Evolutionary conservation across 106 monocot genomes (phyloP).

Genomic region (Narthecium ossifragum): DNA sequence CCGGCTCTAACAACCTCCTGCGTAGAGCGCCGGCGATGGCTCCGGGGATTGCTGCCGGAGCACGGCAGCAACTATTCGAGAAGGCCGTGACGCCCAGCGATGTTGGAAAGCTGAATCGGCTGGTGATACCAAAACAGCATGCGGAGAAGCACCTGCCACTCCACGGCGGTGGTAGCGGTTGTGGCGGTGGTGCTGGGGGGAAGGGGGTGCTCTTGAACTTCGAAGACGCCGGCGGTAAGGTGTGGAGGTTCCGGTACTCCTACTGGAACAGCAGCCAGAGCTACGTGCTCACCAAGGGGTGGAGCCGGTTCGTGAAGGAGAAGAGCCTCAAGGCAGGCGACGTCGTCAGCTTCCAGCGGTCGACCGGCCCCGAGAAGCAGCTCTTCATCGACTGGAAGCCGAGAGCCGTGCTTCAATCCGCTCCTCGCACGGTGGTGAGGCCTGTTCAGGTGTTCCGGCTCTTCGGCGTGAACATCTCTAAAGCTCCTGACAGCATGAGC

Average conservation of each 20-base stretch:
- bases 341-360: conserved; percentile 23
- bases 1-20: too few species aligned
- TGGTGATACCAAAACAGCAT: conserved; percentile 50
- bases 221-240: conserved; percentile 30
- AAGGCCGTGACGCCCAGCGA: conserved; percentile 39
- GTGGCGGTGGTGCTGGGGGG: conserved; percentile 19
- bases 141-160: conserved; percentile 41
- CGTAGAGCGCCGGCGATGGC: too few species aligned
- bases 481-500: background rate
- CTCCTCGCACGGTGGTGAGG: background rate
- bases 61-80: too few species aligned
- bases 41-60: too few species aligned
- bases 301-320: conserved; percentile 34
- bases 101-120: conserved; percentile 44
- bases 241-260: conserved; percentile 31
- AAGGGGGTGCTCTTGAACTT: conserved; percentile 35
- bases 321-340: conserved; percentile 32
- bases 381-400: conserved; percentile 6
- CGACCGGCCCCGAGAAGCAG: background rate
- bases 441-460: conserved; percentile 29
- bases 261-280: conserved; percentile 40
- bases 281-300: conserved; percentile 34
- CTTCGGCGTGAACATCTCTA: conserved; percentile 43
- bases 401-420: background rate
- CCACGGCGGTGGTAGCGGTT: conserved; percentile 1